Evolutionary conservation across 2,329 filamentous ascomycete genomes (phyloP).

Genomic region (Pseudovirgaria hyperparasitica): DNA sequence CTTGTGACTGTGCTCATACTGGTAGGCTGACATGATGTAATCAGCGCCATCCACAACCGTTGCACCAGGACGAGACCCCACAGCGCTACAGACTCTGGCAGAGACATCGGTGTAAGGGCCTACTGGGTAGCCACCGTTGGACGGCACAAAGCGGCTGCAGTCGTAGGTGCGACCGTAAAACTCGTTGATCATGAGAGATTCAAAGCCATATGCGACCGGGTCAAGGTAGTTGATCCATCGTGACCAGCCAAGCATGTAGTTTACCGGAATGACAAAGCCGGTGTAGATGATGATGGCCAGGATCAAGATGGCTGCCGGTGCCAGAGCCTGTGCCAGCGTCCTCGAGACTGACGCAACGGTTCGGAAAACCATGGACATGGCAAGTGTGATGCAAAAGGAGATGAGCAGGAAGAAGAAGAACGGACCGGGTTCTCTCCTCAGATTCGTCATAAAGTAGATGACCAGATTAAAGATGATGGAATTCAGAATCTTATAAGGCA

Average conservation of each 20-base stretch:
- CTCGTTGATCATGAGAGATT: conserved; percentile 72
- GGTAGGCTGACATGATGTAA: conserved; percentile 21
- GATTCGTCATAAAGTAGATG: conserved; percentile 78
- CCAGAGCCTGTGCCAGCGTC: conserved; percentile 47
- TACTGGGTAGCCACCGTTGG: conserved; percentile 25
- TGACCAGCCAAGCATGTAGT: conserved; percentile 67
- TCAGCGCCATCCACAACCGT: conserved; percentile 25
- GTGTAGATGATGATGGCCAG: conserved; percentile 55
- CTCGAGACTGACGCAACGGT: conserved; percentile 66
- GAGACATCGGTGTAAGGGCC: conserved; percentile 14
- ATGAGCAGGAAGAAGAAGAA: conserved; percentile 83
- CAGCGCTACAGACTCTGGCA: conserved; percentile 30
- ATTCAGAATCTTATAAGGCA: conserved; percentile 73
- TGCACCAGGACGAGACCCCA: conserved; percentile 28
- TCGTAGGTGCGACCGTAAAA: conserved; percentile 53
- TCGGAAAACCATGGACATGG: conserved; percentile 80
- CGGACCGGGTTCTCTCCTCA: conserved; percentile 57
- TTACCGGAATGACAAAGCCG: conserved; percentile 45
- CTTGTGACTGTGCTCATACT: conserved; percentile 25
- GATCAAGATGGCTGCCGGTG: conserved; percentile 45
- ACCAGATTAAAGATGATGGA: conserved; percentile 64
- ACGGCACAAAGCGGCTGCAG: conserved; percentile 34
- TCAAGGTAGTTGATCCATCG: conserved; percentile 76
- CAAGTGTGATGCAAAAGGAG: conserved; percentile 57
- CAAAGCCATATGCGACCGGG: conserved; percentile 68